Evolutionary conservation across 2,329 filamentous ascomycete genomes (phyloP), one percentile per base, ranked within the genome.

Genomic region (Penicillium sp.): DNA sequence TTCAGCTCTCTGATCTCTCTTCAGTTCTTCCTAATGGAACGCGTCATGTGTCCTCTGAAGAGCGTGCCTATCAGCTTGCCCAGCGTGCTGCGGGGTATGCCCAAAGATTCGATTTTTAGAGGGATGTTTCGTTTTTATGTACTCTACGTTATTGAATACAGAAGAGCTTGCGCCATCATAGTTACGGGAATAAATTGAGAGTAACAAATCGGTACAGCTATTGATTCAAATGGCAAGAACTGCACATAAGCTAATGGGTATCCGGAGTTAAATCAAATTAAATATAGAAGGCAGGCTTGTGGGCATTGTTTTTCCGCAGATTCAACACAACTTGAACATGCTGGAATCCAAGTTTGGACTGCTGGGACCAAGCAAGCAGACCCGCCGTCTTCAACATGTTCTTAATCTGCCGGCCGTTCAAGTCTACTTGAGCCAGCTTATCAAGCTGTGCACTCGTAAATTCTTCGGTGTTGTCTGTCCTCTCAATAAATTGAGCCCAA

Each of bases 401-500:
- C 63, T 80, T 80, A 60, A 81, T 80, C 65, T 80, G 68, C 44
- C 73, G 61, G 2, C 74, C 73, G 50, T 72, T 72, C 13, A 72
- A 56, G 39, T 61, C 55, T 8, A 67, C 49, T 14, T 33, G 19
- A 1, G 68, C 64, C 42, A 74, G 44, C 1, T 61, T 31, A 16
- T 69, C 63, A 9, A 73, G 54, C 26, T 73, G 59, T 4, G 57
- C 53, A 9, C 63, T 57, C 0, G 64, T 60, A n/a, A 71, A 65
- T 0, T 19, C 16, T 1, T 50, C 53, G 2, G 46, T 46, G 26
- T 70, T 67, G 26, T 67, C 52, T 9, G 57, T 58, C 3, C 54
- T 56, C 16, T 7, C 54, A 21, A 81, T 63, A 69, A 81, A 81
- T 56, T 80, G 80, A 16, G 68, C 57, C 80, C 80, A 81, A 44